Conservation (phyloP, 106 monocot species). For the Acorus calamus region DNA sequence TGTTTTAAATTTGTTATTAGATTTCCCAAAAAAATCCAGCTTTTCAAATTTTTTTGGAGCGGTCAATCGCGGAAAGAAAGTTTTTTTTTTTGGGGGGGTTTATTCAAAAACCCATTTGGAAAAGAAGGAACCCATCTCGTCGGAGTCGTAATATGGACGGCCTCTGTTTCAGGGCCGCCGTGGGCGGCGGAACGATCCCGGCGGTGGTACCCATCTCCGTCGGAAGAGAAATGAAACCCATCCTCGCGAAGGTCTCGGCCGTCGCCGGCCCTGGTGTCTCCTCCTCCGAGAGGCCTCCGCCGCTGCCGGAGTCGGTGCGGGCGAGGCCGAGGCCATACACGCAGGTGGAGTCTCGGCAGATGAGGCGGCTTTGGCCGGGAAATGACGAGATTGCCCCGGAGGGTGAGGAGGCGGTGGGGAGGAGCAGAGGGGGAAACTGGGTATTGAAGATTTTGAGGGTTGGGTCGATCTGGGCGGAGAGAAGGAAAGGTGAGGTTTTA, state of each 20-base stretch:
- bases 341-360: conserved; percentile 9
- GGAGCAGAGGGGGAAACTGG: conserved; percentile 30
- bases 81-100: no score
- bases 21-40: no score
- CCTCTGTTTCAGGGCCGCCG: conserved; percentile 14
- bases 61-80: no score
- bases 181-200: not conserved
- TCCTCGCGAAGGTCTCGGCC: not conserved
- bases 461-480: conserved; percentile 17
- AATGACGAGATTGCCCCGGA: not conserved
- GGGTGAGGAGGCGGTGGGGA: conserved; percentile 2
- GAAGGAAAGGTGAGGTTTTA: not conserved
- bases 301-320: not conserved
- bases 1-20: no score
- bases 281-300: not conserved
- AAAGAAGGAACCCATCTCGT: not conserved
- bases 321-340: not conserved
- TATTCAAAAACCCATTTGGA: no score
- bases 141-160: conserved; percentile 17
- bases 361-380: conserved; percentile 21
- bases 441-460: conserved; percentile 35
- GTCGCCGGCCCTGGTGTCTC: not conserved
- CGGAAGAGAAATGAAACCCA: no score
- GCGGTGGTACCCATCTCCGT: not conserved
- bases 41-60: no score